These are phyloP conservation scores for Claviceps monticola DNA, from an alignment of 2,329 filamentous ascomycete species.

Conservation along the genomic window DNA sequence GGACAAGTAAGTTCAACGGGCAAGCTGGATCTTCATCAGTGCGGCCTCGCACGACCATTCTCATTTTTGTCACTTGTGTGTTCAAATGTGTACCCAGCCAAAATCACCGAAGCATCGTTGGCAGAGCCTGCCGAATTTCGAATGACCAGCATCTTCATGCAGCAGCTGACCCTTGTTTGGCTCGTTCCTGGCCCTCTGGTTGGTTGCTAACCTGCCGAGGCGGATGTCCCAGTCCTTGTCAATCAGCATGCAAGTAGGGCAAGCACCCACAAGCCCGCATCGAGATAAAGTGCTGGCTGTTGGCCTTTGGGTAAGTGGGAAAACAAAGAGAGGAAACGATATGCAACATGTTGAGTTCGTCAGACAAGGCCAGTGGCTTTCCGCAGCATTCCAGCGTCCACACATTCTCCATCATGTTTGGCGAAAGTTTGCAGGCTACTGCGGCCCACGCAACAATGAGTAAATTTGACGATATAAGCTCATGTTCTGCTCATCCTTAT, in stretches of 20 bases:
- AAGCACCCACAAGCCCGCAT: not conserved
- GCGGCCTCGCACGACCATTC: not conserved
- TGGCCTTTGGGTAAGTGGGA: not conserved
- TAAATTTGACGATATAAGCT: not conserved
- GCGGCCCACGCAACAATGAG: not conserved
- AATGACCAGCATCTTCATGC: not conserved
- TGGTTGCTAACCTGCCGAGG: not conserved
- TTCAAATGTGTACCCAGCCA: not conserved
- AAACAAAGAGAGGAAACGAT: not conserved
- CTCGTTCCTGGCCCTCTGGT: not conserved
- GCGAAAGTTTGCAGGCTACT: not conserved
- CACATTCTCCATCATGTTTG: not conserved
- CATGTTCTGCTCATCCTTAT: not conserved
- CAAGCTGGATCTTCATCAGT: too few species aligned
- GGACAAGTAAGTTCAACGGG: too few species aligned
- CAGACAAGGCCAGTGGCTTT: not conserved
- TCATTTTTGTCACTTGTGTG: not conserved
- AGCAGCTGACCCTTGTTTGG: not conserved
- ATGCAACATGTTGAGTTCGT: not conserved
- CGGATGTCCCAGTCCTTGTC: not conserved
- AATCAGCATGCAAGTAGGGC: not conserved
- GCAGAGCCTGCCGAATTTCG: not conserved
- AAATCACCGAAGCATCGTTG: not conserved
- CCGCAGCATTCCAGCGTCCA: not conserved
- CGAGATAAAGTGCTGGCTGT: not conserved